Evolutionary conservation across 1,284 basidiomycete species (phyloP), one percentile per base, ranked within the genome.

Genomic region (Ganoderma resinaceum): DNA sequence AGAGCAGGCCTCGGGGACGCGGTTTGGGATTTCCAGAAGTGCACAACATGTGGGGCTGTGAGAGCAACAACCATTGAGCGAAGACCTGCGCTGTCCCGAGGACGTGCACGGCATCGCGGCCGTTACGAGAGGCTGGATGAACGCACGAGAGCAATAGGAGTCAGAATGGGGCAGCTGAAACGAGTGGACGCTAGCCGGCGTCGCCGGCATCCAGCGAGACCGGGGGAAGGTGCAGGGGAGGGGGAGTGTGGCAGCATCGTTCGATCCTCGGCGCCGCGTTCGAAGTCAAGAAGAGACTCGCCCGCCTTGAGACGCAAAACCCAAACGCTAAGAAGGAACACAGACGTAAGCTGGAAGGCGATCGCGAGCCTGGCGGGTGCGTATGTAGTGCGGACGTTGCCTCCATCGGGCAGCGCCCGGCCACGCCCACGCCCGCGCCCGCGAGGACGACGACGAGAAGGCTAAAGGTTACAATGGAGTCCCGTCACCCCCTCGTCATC

Each of bases 211-310:
- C 20, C 55, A 37, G 20, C 53, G 23, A 33, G n/a, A n/a, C n/a
- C n/a, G n/a, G n/a, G n/a, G n/a, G n/a, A n/a, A n/a, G 26, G 66
- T 61, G 61, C 11, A 31, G n/a, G 57, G 52, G 43, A 57, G 60
- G 52, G 58, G 38, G 53, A 20, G 61, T 8, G 33, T 65, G 67
- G 65, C 70, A 66, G 61, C 65, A 49, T 71, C 67, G 70, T 69
- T 69, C 70, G 67, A 71, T 31, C 38, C 52, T 37, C 37, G 67
- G 65, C 66, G 61, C 67, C 70, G 61, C 69, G 43, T 46, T n/a
- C 43, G 66, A 71, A 69, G 67, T 42, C 40, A 61, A 40, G n/a
- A 59, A 59, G 42, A 53, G 23, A 38, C 57, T 18, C 55, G 35
- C 14, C 63, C 29, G 55, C 23, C 37, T 55, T n/a, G 31, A 35